Base-by-base conservation (phyloP, 192 early-diverging fungal genomes). In the Radiomyces spectabilis region DNA sequence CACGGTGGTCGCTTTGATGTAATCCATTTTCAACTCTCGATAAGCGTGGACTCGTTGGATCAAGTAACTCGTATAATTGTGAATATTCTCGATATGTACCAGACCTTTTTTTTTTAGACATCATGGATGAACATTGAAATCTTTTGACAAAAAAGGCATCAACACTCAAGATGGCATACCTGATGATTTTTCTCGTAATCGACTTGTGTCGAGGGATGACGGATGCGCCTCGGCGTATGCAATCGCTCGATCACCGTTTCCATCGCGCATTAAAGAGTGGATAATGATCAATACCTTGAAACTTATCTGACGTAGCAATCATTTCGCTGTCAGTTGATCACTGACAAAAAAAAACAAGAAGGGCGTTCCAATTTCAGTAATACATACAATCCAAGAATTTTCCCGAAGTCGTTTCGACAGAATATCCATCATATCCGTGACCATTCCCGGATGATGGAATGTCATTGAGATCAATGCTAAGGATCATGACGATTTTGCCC, bases 241-340 rank as follows among this genome's bases (percentile, higher is more conserved):
- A 31, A 87, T 53, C 8, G 87, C 77, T 16, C 76, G 68, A 33
- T 86, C 80, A 9, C 76, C 80, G 4, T 76, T 69, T 24, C 84
- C 86, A 53, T 84, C 76, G 2, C 87, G 68, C 53, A 86, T 77
- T 41, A 92, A 70, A 25, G 81, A 75, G 49, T 92, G 90, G 8
- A 89, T 68, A 8, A 86, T 71, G 41, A 88, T 73, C 12, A 92
- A 65, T 1, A 85, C 71, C 68, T 92, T 92, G 66, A 91, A 87
- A 0, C 78, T 73, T 19, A 80, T 77, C 87, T 89, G 63, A 25
- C 10, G 15, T 32, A 8, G n/a, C n/a, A n/a, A n/a, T n/a, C n/a
- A n/a, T n/a, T n/a, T n/a, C n/a, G n/a, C n/a, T n/a, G n/a, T n/a
- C n/a, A n/a, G n/a, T n/a, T n/a, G n/a, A n/a, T n/a, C 13, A 8